Percentiles rank a stretch among this genome's conserved stretches.
Conservation (phyloP, 1,139 yeast genomes). For the Diutina scorzettiae region DNA sequence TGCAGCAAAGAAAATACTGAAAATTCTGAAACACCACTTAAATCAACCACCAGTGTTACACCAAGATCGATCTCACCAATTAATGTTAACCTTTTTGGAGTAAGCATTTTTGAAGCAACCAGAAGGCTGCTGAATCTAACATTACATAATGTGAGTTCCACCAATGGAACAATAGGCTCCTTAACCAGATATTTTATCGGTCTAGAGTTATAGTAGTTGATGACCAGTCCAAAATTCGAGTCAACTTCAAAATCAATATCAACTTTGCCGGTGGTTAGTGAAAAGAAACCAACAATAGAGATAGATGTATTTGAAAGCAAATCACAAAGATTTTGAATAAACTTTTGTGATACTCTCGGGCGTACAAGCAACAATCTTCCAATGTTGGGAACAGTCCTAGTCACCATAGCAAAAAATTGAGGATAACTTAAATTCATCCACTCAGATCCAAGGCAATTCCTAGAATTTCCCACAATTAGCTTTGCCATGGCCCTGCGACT, state of each 20-base stretch:
- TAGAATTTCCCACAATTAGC: no score
- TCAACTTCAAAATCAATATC: background rate
- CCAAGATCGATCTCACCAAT: background rate
- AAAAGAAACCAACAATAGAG: background rate
- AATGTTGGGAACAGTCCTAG: no score
- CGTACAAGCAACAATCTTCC: background rate
- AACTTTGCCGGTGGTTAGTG: background rate
- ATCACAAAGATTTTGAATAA: background rate
- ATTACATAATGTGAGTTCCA: background rate
- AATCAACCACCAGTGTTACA: background rate
- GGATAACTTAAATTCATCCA: no score
- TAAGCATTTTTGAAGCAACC: background rate
- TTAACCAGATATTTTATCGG: background rate
- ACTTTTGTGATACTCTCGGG: background rate
- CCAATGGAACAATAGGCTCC: background rate
- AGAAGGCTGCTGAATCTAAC: background rate
- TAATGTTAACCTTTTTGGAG: background rate
- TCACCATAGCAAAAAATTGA: no score
- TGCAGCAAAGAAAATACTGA: background rate
- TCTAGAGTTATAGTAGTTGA: background rate
- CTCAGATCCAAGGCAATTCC: no score
- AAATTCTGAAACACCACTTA: background rate
- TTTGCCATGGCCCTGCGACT: no score
- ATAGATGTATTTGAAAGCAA: background rate
- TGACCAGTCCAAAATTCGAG: background rate